Evolutionary conservation across 495 filamentous ascomycete genomes (phyloP).

Genomic region (Stereocaulon alpinum): DNA sequence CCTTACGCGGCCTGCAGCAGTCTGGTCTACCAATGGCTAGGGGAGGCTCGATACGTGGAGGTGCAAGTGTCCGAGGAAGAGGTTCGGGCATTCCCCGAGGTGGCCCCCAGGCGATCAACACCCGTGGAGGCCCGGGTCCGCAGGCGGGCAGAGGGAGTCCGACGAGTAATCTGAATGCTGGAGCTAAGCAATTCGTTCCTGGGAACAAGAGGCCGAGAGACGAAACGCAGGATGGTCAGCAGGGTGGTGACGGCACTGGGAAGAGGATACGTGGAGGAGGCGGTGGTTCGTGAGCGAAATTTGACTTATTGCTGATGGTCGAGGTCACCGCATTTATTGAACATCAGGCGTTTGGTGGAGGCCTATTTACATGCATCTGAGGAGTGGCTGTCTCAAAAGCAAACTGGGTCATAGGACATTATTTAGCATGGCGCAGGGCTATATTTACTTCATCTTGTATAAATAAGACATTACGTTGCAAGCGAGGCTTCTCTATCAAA

Average conservation of each 20-base stretch:
- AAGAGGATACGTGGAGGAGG: conserved; percentile 46
- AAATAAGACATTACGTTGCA: not conserved
- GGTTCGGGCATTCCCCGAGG: conserved; percentile 37
- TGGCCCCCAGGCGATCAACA: conserved; percentile 32
- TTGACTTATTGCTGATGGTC: not conserved
- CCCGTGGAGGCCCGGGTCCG: conserved; percentile 24
- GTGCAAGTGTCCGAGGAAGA: conserved; percentile 29
- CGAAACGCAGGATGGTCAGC: conserved; percentile 46
- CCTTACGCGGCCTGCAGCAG: conserved; percentile 33
- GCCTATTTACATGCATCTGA: not conserved
- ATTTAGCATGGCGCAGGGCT: not conserved
- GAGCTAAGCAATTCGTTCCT: conserved; percentile 52
- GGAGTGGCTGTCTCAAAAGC: not conserved
- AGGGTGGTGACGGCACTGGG: conserved; percentile 36
- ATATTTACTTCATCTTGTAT: not conserved
- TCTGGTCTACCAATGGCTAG: conserved; percentile 42
- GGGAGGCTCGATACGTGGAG: conserved; percentile 33
- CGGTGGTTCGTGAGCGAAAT: conserved; percentile 25
- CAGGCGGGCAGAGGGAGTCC: conserved; percentile 14
- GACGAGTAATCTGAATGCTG: conserved; percentile 34
- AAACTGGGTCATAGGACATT: not conserved
- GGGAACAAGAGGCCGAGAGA: conserved; percentile 58
- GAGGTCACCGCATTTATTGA: not conserved
- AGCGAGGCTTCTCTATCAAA: not conserved
- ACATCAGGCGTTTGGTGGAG: not conserved